These are phyloP conservation scores for Myriosclerotinia duriaeana DNA, from an alignment of 2,329 filamentous ascomycete species.

Conservation along the genomic window DNA sequence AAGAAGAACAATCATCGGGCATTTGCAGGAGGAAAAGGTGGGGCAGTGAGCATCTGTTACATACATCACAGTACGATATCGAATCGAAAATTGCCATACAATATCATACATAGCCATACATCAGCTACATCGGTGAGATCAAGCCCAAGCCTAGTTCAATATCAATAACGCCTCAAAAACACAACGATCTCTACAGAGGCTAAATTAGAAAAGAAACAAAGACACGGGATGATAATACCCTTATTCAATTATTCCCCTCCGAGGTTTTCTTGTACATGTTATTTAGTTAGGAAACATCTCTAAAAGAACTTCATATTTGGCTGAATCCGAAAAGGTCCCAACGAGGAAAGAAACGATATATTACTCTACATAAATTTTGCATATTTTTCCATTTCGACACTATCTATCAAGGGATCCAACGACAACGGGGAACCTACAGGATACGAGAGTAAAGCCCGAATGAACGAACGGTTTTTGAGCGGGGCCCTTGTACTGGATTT, in stretches of 20 bases:
- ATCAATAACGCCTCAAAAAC: slow-evolving; percentile 7
- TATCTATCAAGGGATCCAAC: background rate
- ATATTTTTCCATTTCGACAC: background rate
- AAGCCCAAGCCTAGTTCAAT: slow-evolving; percentile 2
- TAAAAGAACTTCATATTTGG: background rate
- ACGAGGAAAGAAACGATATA: slow-evolving; percentile 1
- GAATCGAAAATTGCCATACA: slow-evolving; percentile 15
- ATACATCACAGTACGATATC: slow-evolving; percentile 1
- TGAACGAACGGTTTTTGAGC: slow-evolving; percentile 15
- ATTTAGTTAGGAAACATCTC: background rate
- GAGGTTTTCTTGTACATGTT: background rate
- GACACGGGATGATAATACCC: background rate
- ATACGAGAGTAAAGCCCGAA: slow-evolving; percentile 14
- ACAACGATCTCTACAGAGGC: no score
- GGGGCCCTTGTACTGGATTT: slow-evolving; percentile 17
- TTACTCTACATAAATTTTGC: slow-evolving; percentile 4
- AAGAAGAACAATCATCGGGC: slow-evolving; percentile 15
- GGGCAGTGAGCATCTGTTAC: slow-evolving; percentile 15
- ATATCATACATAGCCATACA: slow-evolving; percentile 20
- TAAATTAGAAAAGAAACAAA: background rate
- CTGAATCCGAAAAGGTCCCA: slow-evolving; percentile 11
- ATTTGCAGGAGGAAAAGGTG: slow-evolving; percentile 21
- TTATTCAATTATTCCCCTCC: background rate
- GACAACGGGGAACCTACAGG: slow-evolving; percentile 8
- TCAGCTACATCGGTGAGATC: slow-evolving; percentile 16